phyloP scores from a whole-genome alignment of 495 filamentous ascomycete genomes.

The Daldinia bambusicola region DNA sequence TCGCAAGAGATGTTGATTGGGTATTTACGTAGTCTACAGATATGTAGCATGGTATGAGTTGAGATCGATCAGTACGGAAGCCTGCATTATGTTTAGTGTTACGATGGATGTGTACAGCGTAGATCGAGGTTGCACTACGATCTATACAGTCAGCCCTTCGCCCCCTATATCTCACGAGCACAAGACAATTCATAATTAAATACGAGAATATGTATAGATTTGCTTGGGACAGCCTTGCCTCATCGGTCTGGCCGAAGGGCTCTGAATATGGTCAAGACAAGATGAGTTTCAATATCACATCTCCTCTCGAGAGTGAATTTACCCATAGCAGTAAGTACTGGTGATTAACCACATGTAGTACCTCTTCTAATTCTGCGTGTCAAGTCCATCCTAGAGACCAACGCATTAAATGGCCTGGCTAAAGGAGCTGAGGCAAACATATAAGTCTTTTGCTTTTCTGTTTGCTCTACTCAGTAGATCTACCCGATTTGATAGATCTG shows the following conservation, averaged over 20 bases:
- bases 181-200: background rate
- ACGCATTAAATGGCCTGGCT: background rate
- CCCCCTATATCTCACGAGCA: background rate
- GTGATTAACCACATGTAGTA: constrained; percentile 11
- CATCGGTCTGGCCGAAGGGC: background rate
- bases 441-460: background rate
- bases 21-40: background rate
- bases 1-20: background rate
- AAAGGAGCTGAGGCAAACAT: background rate
- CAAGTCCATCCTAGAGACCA: constrained; percentile 2
- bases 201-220: background rate
- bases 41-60: constrained; percentile 6
- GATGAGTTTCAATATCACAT: constrained; percentile 13
- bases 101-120: constrained; percentile 5
- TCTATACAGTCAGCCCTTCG: constrained; percentile 4
- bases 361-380: background rate
- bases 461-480: constrained; percentile 7
- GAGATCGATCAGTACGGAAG: background rate
- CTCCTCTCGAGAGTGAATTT: constrained; percentile 1
- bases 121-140: constrained; percentile 11
- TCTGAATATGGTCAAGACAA: background rate
- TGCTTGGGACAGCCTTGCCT: background rate
- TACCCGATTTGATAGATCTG: background rate
- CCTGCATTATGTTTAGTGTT: constrained; percentile 1
- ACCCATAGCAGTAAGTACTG: constrained; percentile 14